These are phyloP conservation scores for Penicillium canariense DNA, from an alignment of 495 filamentous ascomycete species.

Conservation along the genomic window DNA sequence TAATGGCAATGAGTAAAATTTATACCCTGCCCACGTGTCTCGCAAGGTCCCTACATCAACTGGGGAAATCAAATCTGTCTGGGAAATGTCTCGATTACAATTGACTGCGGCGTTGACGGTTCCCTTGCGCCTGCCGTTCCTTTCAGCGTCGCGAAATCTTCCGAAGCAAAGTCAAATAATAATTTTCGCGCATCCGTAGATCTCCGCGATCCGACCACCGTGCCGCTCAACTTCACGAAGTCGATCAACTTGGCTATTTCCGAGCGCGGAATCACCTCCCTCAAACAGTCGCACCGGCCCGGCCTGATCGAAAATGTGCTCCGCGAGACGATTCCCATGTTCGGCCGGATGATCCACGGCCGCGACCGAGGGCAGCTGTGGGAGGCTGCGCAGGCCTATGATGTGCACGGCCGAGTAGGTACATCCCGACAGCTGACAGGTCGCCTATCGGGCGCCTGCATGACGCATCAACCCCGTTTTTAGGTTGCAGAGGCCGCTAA, in stretches of 20 bases:
- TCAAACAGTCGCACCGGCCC: slow-evolving; percentile 61
- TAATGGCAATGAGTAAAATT: not conserved
- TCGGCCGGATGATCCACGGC: slow-evolving; percentile 96
- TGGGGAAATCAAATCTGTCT: not conserved
- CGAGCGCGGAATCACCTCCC: slow-evolving; percentile 87
- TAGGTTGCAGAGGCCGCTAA: not conserved
- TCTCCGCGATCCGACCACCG: slow-evolving; percentile 77
- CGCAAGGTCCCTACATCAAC: slow-evolving; percentile 17
- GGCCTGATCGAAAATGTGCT: slow-evolving; percentile 72
- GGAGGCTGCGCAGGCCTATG: slow-evolving; percentile 82
- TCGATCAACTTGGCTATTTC: slow-evolving; percentile 97
- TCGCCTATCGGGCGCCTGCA: slow-evolving; percentile 3
- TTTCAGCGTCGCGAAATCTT: slow-evolving; percentile 15
- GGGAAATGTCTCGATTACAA: not conserved
- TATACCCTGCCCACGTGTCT: slow-evolving; percentile 6
- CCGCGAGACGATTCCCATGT: slow-evolving; percentile 81
- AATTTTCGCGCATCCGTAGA: slow-evolving; percentile 51
- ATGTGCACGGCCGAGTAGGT: slow-evolving; percentile 79
- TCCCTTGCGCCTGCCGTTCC: not conserved
- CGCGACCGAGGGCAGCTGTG: slow-evolving; percentile 63
- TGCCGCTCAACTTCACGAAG: slow-evolving; percentile 91
- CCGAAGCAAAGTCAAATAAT: slow-evolving; percentile 20
- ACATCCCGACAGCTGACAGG: not conserved
- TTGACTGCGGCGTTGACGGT: not conserved
- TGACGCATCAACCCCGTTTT: not conserved